These are phyloP conservation scores for Salvia hispanica DNA, from an alignment of 257 asterid genomes.

Conservation along the genomic window DNA sequence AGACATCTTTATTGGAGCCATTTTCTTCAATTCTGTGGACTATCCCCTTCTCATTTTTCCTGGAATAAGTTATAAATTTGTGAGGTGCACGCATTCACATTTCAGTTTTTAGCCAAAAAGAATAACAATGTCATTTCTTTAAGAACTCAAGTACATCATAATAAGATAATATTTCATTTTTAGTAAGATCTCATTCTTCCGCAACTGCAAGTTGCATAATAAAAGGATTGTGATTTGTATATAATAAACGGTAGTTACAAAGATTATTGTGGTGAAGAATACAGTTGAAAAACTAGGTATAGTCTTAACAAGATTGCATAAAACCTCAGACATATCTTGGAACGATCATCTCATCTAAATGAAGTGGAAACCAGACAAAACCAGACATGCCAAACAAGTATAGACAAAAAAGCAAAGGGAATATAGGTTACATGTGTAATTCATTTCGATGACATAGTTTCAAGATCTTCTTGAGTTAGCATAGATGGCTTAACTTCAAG, in stretches of 20 bases:
- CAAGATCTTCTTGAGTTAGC: conserved; percentile 48
- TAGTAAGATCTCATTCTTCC: too few relatives aligned
- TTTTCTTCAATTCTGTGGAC: conserved; percentile 4
- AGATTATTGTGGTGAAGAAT: too few relatives aligned
- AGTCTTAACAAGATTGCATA: conserved; percentile 2
- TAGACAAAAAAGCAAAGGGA: not conserved
- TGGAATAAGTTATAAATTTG: not conserved
- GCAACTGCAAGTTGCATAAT: too few relatives aligned
- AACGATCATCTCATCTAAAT: not conserved
- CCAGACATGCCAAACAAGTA: not conserved
- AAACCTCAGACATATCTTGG: not conserved
- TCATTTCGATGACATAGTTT: conserved; percentile 42
- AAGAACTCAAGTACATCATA: too few relatives aligned
- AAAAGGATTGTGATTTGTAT: too few relatives aligned
- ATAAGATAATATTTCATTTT: too few relatives aligned
- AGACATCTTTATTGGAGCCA: not conserved
- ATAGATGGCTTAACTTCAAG: conserved; percentile 58
- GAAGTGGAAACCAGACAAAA: not conserved
- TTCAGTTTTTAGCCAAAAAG: too few relatives aligned
- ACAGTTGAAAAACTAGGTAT: too few relatives aligned
- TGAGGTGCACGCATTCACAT: not conserved
- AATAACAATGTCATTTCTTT: too few relatives aligned
- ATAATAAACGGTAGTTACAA: too few relatives aligned
- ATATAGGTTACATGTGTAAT: not conserved
- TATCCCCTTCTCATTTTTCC: not conserved